These are phyloP conservation scores for Monarda citriodora DNA, from an alignment of 305 asterid genomes.

Conservation along the genomic window DNA sequence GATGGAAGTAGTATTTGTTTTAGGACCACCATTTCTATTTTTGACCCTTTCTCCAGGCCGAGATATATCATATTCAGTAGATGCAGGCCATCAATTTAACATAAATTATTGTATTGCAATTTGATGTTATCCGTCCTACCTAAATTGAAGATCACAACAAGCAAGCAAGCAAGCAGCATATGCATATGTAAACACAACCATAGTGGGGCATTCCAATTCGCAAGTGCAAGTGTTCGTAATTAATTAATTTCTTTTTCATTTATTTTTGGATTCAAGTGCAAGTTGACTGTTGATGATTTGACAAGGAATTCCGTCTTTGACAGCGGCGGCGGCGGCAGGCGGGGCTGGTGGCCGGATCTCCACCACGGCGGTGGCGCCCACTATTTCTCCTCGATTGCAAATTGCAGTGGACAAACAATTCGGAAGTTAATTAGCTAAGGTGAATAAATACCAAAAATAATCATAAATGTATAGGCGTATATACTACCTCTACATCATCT, in stretches of 20 bases:
- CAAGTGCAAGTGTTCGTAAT: too few relatives aligned
- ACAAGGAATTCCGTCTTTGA: background rate
- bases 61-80: background rate
- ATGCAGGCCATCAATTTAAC: background rate
- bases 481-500: too few relatives aligned
- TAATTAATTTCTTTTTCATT: too few relatives aligned
- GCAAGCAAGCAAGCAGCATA: background rate
- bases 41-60: background rate
- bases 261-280: background rate
- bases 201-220: background rate
- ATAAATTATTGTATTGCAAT: background rate
- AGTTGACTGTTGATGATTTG: background rate
- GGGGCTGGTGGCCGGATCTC: background rate
- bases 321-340: conserved; percentile 8
- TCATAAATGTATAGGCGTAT: too few relatives aligned
- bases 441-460: background rate
- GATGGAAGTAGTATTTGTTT: background rate
- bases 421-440: too few relatives aligned
- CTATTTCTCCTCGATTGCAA: background rate
- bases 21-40: background rate
- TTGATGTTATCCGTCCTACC: background rate
- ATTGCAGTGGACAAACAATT: too few relatives aligned
- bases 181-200: background rate
- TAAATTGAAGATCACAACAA: background rate
- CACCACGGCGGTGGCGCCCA: conserved; percentile 2